Conservation (phyloP, 805 yeast genomes). For the Tanozyma kutaoensis region DNA sequence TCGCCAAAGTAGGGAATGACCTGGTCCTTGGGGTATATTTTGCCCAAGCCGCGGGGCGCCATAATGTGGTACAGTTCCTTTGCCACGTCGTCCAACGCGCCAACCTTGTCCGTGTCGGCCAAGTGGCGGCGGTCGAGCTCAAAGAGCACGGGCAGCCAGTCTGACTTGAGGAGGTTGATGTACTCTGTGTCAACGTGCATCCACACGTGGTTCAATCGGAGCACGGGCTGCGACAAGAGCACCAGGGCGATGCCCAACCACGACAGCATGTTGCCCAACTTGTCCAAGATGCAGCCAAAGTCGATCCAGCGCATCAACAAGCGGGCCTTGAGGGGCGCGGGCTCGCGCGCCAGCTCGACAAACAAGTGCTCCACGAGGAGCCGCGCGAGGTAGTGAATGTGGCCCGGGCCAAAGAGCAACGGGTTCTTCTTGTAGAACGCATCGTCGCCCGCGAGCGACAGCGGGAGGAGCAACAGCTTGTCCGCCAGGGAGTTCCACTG, state of each 20-base stretch:
- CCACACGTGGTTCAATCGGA: constrained; percentile 71
- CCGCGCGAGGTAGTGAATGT: constrained; percentile 70
- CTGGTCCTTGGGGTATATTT: constrained; percentile 55
- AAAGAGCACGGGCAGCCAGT: constrained; percentile 89
- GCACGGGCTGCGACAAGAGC: constrained; percentile 68
- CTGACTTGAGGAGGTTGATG: constrained; percentile 50
- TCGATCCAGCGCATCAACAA: constrained; percentile 74
- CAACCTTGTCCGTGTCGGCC: constrained; percentile 11
- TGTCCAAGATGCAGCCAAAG: constrained; percentile 65
- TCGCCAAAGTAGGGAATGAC: constrained; percentile 92
- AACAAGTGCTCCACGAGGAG: constrained; percentile 60
- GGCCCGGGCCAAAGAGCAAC: constrained; percentile 56
- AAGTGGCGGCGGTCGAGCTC: constrained; percentile 72
- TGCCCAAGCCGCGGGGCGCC: constrained; percentile 83
- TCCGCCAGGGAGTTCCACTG: constrained; percentile 75
- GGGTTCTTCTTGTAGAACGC: constrained; percentile 50
- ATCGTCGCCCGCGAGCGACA: constrained; percentile 20
- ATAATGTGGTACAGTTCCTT: constrained; percentile 53
- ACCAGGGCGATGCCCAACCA: constrained; percentile 87
- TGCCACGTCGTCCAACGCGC: constrained; percentile 6
- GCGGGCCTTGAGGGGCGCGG: constrained; percentile 40
- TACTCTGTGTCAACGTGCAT: constrained; percentile 45
- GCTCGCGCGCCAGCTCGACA: constrained; percentile 21
- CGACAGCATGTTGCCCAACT: constrained; percentile 81
- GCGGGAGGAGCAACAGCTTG: constrained; percentile 52